Base-by-base conservation (phyloP, 2,329 filamentous ascomycete genomes). In the Trichoderma aggressivum region DNA sequence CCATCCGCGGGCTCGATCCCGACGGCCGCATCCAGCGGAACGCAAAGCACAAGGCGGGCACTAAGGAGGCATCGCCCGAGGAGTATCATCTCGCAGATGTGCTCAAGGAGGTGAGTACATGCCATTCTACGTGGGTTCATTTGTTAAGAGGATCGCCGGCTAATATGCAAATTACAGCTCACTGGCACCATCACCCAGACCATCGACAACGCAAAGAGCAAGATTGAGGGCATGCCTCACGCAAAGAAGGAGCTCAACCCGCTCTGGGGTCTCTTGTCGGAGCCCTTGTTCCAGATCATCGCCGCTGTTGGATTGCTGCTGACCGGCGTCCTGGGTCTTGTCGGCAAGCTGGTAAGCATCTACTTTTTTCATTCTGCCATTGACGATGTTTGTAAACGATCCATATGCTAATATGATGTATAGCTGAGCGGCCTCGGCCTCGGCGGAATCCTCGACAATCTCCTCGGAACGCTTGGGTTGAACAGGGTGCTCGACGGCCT, bases 171-270 rank as follows among this genome's bases (percentile, higher is more conserved):
- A 21, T n/a, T 24, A 21, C 70, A 89, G 83, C 86, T 97, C 72
- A 95, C 94, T 0, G 91, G 91, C 24, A 91, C 89, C 30, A 92
- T 98, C 26, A 91, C 92, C 60, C 90, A 91, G 77, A 93, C 91
- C 28, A 95, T 98, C 75, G 94, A 98, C 78, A 90, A 91, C 74
- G 92, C 92, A 30, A 96, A 94, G 89, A 92, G 91, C 84, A 92
- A 93, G 85, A 92, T 97, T 73, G 90, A 92, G 78, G 92, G 93
- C 78, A 96, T 97, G 92, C 94, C 94, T 7, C 92, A 97, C 75
- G 94, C 94, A 56, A 97, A 97, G 91, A 95, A 97, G 87, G 91
- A 95, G 85, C 87, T 97, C 72, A 97, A 95, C 84, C 94, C 94
- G 12, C 89, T 98, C 34, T 97, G 94, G 94, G 89, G 85, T 34